These are phyloP conservation scores for Metarhizium sp. DNA, from an alignment of 2,329 filamentous ascomycete genomes.

Conservation along the genomic window DNA sequence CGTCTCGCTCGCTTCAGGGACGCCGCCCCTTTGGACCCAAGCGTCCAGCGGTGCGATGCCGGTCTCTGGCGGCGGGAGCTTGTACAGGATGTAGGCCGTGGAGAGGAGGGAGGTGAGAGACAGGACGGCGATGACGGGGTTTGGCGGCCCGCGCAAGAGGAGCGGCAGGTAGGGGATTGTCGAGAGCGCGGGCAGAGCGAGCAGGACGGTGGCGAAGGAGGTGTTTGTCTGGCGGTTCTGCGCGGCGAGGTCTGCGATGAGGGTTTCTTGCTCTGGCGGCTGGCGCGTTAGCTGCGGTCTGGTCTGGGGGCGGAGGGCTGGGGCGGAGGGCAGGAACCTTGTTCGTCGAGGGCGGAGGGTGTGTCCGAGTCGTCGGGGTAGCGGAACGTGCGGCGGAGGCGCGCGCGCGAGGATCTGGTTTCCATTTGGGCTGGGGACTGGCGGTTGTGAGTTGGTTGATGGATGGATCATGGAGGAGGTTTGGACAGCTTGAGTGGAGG, in stretches of 20 bases:
- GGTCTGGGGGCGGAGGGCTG: neutral
- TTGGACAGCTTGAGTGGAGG: neutral
- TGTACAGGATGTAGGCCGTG: slow-evolving; percentile 52
- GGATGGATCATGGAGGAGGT: neutral
- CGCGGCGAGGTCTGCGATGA: slow-evolving; percentile 45
- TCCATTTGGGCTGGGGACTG: slow-evolving; percentile 1
- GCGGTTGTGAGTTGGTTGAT: neutral
- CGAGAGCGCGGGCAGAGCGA: slow-evolving; percentile 49
- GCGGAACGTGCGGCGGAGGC: slow-evolving; percentile 67
- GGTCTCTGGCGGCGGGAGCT: slow-evolving; percentile 43
- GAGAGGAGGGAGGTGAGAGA: slow-evolving; percentile 53
- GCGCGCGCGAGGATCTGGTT: slow-evolving; percentile 32
- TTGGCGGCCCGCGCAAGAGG: slow-evolving; percentile 22
- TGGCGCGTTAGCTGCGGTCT: slow-evolving; percentile 8
- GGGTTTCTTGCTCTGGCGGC: slow-evolving; percentile 51
- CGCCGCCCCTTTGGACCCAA: slow-evolving; percentile 22
- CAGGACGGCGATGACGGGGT: slow-evolving; percentile 40
- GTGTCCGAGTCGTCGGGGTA: slow-evolving; percentile 56
- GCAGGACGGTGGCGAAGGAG: slow-evolving; percentile 48
- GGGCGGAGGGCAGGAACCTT: slow-evolving; percentile 36
- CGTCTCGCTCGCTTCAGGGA: slow-evolving; percentile 9
- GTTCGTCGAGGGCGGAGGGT: slow-evolving; percentile 62
- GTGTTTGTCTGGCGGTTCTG: slow-evolving; percentile 50
- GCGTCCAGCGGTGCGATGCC: slow-evolving; percentile 42
- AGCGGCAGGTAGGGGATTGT: slow-evolving; percentile 40